phyloP scores from a whole-genome alignment of 768 basidiomycete species.

The Agaricus subrufescens region DNA sequence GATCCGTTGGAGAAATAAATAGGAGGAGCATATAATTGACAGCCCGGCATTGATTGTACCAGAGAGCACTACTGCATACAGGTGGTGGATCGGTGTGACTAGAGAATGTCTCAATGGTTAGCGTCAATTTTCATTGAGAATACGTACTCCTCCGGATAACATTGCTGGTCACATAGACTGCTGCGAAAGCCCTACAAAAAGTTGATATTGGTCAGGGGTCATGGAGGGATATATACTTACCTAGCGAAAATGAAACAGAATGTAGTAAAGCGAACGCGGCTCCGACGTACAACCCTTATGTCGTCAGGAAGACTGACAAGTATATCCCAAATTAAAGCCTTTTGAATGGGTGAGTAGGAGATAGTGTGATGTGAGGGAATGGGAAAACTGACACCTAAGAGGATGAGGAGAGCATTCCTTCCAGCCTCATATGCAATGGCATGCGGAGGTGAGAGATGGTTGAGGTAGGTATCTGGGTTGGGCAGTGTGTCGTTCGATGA shows the following conservation, averaged over 20 bases:
- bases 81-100: neutral
- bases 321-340: neutral
- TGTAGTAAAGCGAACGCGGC: neutral
- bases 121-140: neutral
- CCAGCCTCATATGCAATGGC: neutral
- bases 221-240: neutral
- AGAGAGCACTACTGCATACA: neutral
- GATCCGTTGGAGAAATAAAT: too few relatives aligned
- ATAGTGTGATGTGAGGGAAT: neutral
- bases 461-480: constrained; percentile 1
- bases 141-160: neutral
- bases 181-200: neutral
- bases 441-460: neutral
- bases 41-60: too few relatives aligned
- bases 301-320: neutral
- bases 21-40: too few relatives aligned
- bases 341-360: neutral
- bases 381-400: neutral
- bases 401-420: neutral
- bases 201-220: neutral
- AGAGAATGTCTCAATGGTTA: neutral
- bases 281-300: neutral
- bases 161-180: neutral
- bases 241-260: constrained; percentile 2
- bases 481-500: neutral